phyloP scores from a whole-genome alignment of 148 eudicot species.

The Tetragonia tetragonoides region DNA sequence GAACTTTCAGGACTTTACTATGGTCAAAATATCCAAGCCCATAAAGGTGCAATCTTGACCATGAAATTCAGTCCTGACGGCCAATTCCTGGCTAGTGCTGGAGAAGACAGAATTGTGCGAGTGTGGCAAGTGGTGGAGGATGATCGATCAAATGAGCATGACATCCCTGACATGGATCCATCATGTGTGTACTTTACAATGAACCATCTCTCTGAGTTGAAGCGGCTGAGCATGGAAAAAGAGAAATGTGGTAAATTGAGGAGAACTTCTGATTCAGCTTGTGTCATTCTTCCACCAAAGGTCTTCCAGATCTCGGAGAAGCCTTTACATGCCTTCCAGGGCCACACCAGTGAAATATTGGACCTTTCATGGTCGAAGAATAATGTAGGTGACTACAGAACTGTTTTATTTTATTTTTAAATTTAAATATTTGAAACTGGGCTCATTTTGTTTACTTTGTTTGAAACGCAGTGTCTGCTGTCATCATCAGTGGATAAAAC shows the following conservation, averaged over 20 bases:
- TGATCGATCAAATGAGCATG: constrained; percentile 54
- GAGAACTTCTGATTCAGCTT: constrained; percentile 71
- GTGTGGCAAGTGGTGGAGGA: constrained; percentile 84
- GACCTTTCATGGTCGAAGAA: constrained; percentile 82
- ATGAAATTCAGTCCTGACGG: constrained; percentile 95
- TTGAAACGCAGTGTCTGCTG: constrained; percentile 55
- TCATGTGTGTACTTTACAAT: constrained; percentile 73
- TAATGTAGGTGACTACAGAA: constrained; percentile 27
- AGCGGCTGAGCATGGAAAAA: constrained; percentile 45
- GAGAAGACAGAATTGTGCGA: constrained; percentile 79
- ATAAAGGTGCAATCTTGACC: constrained; percentile 71
- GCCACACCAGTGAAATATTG: constrained; percentile 71
- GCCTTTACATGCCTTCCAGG: constrained; percentile 71
- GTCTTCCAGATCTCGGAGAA: constrained; percentile 73
- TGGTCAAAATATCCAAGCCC: constrained; percentile 82
- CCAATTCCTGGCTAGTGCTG: constrained; percentile 75
- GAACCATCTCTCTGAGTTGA: constrained; percentile 61
- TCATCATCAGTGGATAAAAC: constrained; percentile 84
- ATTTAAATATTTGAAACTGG: background rate
- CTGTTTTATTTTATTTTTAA: background rate
- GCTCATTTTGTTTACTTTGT: constrained; percentile 16
- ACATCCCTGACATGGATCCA: constrained; percentile 71
- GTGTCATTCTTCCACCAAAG: constrained; percentile 79
- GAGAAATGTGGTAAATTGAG: constrained; percentile 42
- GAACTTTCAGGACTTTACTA: constrained; percentile 76